Evolutionary conservation across 345 rosid genomes (phyloP), one percentile per base, ranked within the genome.

Genomic region (Populus alba): DNA sequence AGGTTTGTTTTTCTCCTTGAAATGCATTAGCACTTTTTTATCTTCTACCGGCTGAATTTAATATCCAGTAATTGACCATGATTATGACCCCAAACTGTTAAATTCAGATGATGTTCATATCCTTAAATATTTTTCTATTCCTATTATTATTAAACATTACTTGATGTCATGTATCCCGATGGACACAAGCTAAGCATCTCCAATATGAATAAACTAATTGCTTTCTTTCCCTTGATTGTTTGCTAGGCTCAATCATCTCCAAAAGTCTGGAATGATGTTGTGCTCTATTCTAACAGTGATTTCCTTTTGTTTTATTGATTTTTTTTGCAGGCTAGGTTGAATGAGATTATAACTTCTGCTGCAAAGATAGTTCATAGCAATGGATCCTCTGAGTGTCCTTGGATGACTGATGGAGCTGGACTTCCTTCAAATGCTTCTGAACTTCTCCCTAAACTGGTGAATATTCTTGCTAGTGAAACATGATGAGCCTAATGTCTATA

Each of bases 331-430:
- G 90, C 94, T 76, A 95, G 92, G 87, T 82, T 97, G 85, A 92
- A 94, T 83, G 95, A 92, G 81, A 92, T 97, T 63, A 91, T 97
- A 70, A 94, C 87, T 47, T 78, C 85, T 20, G 90, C 91, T 76
- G 78, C 78, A 80, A 97, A 87, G 86, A 33, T 86, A 83, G 79
- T 68, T 70, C 74, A 76, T 66, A 86, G 83, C 82, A 87, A 82
- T 77, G 91, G 79, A 70, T 82, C 87, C 65, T 87, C 88, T 69
- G 96, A 92, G 76, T 88, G 65, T 80, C 97, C 96, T 80, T 97
- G 99, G 99, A 94, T 92, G 98, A 82, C 84, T 74, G 98, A 97
- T 90, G 99, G 98, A 77, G 97, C 89, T 88, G 98, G 99, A 78
- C 82, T 97, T 70, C 97, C 98, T 75, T 81, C 90, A 71, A 90